A percentile compares a stretch with the other conserved stretches of the same genome.
These are phyloP conservation scores for Mucor plumbeus DNA, from an alignment of 371 early-diverging fungal species.

Conservation along the genomic window DNA sequence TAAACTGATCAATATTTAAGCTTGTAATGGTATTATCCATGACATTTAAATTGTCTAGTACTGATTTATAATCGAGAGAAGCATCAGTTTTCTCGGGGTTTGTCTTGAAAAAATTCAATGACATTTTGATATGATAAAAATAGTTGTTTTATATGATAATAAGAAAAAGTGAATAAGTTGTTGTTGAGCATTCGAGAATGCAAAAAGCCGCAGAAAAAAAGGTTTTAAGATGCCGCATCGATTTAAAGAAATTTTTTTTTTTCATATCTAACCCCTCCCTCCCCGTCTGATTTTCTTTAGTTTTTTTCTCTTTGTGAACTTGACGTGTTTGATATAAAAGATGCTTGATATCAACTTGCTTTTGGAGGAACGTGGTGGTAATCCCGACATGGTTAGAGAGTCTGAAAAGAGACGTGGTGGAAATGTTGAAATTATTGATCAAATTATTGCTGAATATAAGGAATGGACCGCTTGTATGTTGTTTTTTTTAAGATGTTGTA, in stretches of 20 bases:
- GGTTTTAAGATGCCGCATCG: background rate
- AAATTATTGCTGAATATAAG: constrained; percentile 89
- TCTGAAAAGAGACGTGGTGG: constrained; percentile 93
- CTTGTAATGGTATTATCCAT: background rate
- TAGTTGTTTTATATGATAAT: too few relatives aligned
- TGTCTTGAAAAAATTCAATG: constrained; percentile 10
- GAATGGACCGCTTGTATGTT: constrained; percentile 89
- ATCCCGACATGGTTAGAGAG: constrained; percentile 91
- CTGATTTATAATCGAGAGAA: constrained; percentile 4
- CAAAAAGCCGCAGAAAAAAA: constrained; percentile 4
- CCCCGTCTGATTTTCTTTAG: background rate
- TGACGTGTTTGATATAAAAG: constrained; percentile 13
- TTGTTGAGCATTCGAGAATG: too few relatives aligned
- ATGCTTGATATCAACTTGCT: constrained; percentile 94
- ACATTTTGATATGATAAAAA: background rate
- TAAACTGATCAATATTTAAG: constrained; percentile 5
- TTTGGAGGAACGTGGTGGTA: constrained; percentile 92
- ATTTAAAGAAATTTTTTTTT: constrained; percentile 23
- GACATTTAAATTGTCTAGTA: background rate
- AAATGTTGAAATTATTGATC: constrained; percentile 87
- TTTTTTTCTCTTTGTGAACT: constrained; percentile 2
- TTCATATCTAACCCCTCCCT: too few relatives aligned
- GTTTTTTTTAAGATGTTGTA: background rate
- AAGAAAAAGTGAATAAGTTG: background rate
- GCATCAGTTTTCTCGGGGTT: constrained; percentile 15